Evolutionary conservation across 495 filamentous ascomycete species (phyloP).

Genomic region (Penicillium coffeae): DNA sequence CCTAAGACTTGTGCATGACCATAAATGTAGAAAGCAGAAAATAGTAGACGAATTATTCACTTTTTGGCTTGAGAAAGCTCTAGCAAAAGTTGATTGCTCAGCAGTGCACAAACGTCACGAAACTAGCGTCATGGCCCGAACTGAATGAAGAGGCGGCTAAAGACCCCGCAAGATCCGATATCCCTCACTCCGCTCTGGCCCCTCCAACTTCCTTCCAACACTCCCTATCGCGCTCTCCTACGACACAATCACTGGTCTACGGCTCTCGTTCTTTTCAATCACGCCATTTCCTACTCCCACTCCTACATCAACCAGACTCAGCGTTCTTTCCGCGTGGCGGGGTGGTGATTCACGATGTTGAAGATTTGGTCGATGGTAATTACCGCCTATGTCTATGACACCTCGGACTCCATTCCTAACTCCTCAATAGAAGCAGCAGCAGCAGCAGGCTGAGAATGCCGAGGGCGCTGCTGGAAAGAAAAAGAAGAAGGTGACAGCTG

Average conservation of each 20-base stretch:
- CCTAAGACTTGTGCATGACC: too few species aligned
- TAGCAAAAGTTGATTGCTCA: not conserved
- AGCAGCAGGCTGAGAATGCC: conserved; percentile 89
- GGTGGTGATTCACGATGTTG: conserved; percentile 66
- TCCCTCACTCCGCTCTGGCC: not conserved
- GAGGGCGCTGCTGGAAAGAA: conserved; percentile 72
- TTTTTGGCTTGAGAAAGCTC: too few species aligned
- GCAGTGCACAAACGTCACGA: not conserved
- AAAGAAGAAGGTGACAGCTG: conserved; percentile 98
- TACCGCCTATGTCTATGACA: not conserved
- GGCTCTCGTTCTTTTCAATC: not conserved
- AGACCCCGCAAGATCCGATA: conserved; percentile 17
- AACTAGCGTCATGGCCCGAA: not conserved
- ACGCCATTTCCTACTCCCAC: not conserved
- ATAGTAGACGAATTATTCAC: too few species aligned
- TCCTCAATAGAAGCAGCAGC: conserved; percentile 70
- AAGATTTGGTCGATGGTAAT: conserved; percentile 99
- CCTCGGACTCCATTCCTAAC: too few species aligned
- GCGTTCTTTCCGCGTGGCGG: conserved; percentile 12
- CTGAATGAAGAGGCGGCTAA: not conserved
- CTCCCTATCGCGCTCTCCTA: not conserved
- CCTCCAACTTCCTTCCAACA: not conserved
- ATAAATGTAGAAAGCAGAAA: too few species aligned
- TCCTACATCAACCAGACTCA: not conserved
- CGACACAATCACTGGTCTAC: not conserved